These are phyloP conservation scores for Penicillium sp. DNA, from an alignment of 2,329 filamentous ascomycete genomes.

Conservation along the genomic window DNA sequence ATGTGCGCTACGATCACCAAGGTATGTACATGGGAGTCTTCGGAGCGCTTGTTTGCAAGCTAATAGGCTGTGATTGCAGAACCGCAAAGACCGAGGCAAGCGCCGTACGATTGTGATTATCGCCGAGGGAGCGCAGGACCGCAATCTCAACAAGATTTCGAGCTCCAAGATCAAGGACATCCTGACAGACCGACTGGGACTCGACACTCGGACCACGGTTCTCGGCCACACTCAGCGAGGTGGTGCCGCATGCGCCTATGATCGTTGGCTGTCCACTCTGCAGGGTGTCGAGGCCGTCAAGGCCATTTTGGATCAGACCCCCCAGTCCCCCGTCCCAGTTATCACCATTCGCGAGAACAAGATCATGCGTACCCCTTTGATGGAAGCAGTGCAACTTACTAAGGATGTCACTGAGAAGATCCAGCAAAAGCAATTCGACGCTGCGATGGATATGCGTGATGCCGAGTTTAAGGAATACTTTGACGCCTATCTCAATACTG, in stretches of 20 bases:
- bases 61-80: conserved; percentile 46
- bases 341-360: conserved; percentile 98
- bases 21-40: conserved; percentile 41
- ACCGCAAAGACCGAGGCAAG: conserved; percentile 76
- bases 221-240: conserved; percentile 96
- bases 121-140: conserved; percentile 87
- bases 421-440: conserved; percentile 75
- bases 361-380: conserved; percentile 81
- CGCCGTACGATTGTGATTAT: conserved; percentile 97
- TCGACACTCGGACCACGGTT: conserved; percentile 92
- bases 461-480: conserved; percentile 93
- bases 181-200: conserved; percentile 69
- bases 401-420: conserved; percentile 80
- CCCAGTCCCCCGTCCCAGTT: conserved; percentile 84
- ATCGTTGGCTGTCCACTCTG: conserved; percentile 85
- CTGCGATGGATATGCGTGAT: conserved; percentile 82
- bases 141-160: conserved; percentile 75
- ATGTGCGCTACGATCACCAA: conserved; percentile 75
- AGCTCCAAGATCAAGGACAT: conserved; percentile 79
- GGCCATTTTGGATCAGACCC: conserved; percentile 81
- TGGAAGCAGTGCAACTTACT: conserved; percentile 82
- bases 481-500: conserved; percentile 84
- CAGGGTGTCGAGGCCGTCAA: conserved; percentile 93
- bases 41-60: neutral
- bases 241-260: conserved; percentile 86